These are phyloP conservation scores for Kodamaea sp. DNA, from an alignment of 1,139 yeast species.

Conservation along the genomic window DNA sequence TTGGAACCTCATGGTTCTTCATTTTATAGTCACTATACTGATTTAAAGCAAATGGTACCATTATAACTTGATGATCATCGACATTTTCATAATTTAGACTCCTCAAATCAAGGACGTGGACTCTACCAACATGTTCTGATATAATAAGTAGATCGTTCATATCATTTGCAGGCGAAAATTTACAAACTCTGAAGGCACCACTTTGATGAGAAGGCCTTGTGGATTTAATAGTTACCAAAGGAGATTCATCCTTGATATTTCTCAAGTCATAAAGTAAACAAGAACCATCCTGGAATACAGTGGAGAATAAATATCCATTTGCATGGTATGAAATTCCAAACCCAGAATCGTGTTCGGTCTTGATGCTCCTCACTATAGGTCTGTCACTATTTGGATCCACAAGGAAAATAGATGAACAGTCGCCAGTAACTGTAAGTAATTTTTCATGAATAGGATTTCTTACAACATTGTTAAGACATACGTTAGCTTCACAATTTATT, in stretches of 20 bases:
- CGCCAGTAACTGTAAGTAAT: constrained; percentile 41
- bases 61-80: constrained; percentile 67
- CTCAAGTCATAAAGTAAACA: constrained; percentile 76
- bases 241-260: constrained; percentile 38
- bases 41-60: constrained; percentile 46
- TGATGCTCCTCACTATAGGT: constrained; percentile 27
- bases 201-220: constrained; percentile 57
- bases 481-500: constrained; percentile 37
- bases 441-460: constrained; percentile 29
- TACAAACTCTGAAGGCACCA: constrained; percentile 65
- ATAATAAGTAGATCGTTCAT: constrained; percentile 72
- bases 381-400: constrained; percentile 30
- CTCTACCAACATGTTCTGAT: constrained; percentile 82
- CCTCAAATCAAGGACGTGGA: constrained; percentile 77
- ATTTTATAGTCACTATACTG: constrained; percentile 33
- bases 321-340: constrained; percentile 79
- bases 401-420: constrained; percentile 35
- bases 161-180: constrained; percentile 57
- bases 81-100: constrained; percentile 37
- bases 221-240: constrained; percentile 54
- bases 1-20: background rate
- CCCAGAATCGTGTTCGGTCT: constrained; percentile 71
- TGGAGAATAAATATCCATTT: constrained; percentile 68
- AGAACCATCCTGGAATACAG: constrained; percentile 82
- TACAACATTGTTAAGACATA: constrained; percentile 40